A percentile compares a stretch with the other conserved stretches of the same genome.
Evolutionary conservation across 495 filamentous ascomycete genomes (phyloP).

Genomic region (Penicillium ucsense): DNA sequence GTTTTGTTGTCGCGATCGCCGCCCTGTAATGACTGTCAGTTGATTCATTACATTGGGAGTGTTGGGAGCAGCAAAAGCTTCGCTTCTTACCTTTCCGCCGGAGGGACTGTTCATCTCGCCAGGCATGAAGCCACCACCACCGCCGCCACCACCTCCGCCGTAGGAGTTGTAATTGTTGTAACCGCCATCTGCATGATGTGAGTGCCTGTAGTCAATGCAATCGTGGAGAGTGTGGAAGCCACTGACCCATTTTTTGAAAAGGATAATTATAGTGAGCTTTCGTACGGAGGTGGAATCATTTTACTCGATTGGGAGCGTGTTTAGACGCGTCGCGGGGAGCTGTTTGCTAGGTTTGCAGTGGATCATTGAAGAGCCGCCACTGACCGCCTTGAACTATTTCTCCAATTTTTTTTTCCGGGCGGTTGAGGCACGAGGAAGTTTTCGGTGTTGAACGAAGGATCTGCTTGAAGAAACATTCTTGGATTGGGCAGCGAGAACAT

Average conservation of each 20-base stretch:
- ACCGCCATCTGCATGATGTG: slow-evolving; percentile 15
- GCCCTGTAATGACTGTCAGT: slow-evolving; percentile 3
- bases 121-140: slow-evolving; percentile 60
- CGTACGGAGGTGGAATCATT: slow-evolving; percentile 18
- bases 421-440: background rate
- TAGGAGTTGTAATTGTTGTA: slow-evolving; percentile 47
- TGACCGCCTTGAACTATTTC: slow-evolving; percentile 29
- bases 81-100: slow-evolving; percentile 27
- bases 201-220: background rate
- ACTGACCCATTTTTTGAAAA: slow-evolving; percentile 23
- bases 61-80: background rate
- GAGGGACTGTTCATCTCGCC: slow-evolving; percentile 41
- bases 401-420: slow-evolving; percentile 18
- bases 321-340: slow-evolving; percentile 32
- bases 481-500: background rate
- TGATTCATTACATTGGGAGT: background rate
- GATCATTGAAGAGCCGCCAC: slow-evolving; percentile 15
- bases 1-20: slow-evolving; percentile 51
- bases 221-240: background rate
- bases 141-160: slow-evolving; percentile 40
- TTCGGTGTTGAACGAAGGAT: slow-evolving; percentile 1
- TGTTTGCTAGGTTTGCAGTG: slow-evolving; percentile 28
- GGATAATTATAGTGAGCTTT: slow-evolving; percentile 7
- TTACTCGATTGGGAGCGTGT: slow-evolving; percentile 39
- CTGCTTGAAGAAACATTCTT: slow-evolving; percentile 4